Base-by-base conservation (phyloP, 139 green algal genomes). In the Coelastrella sp. region DNA sequence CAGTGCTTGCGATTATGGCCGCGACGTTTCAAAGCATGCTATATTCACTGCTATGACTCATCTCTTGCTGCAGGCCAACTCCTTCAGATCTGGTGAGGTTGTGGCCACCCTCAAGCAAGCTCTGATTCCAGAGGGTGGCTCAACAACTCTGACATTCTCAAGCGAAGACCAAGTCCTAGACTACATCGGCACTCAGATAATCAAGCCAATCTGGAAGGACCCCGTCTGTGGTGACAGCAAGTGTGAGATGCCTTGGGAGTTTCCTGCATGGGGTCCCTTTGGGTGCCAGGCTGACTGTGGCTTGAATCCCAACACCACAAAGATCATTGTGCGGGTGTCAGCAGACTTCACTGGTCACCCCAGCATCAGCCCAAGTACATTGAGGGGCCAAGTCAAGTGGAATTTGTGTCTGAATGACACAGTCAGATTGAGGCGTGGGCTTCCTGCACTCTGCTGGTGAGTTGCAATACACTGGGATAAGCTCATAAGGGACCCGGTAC, bases 161-260 rank as follows among this genome's bases (percentile, higher is more conserved):
- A 83, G 77, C 65, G 66, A 68, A 59, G 84, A 59, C 22, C 58
- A 86, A 13, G 93, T 97, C 81, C 92, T 97, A 3, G 87, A 92
- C 13, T 97, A 95, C 88, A 90, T 97, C n/a, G 94, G 92, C 14
- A 86, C 92, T 65, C 93, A 94, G 65, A 90, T 96, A 19, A 32
- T 96, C 59, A 80, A 91, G 75, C 95, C 95, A 60, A 95, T 95
- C n/a, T 97, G 94, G 94, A 94, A 94, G 78, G 95, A 97, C 90
- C 94, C 95, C 16, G 85, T 96, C 54, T 97, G 95, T 82, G 94
- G 95, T 17, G 95, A 97, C 78, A 85, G 90, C 86, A 94, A 92
- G 23, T 97, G 95, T 86, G 93, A 97, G 86, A 93, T 90, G 87
- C 95, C 95, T 17, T 97, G 94, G 94, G 95, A 97, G 94, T 97